phyloP scores from a whole-genome alignment of 495 filamentous ascomycete species.

The Sporormia fimetaria region DNA sequence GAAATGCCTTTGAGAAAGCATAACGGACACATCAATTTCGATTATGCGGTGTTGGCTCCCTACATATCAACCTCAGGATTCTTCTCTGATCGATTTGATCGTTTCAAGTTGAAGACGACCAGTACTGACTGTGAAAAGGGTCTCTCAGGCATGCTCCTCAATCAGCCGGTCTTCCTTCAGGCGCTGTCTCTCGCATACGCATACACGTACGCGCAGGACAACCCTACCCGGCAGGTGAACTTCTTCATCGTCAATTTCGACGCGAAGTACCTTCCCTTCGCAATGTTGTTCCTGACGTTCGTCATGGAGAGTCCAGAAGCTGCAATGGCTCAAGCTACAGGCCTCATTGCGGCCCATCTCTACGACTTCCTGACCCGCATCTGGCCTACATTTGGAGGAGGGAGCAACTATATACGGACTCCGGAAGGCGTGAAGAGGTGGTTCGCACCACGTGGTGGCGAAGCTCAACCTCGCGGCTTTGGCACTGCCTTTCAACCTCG shows the following conservation, averaged over 20 bases:
- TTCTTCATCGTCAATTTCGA: slow-evolving; percentile 72
- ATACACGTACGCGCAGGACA: slow-evolving; percentile 74
- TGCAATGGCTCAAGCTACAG: slow-evolving; percentile 48
- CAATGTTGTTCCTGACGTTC: slow-evolving; percentile 58
- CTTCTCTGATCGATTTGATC: not conserved
- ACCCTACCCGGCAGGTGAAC: slow-evolving; percentile 54
- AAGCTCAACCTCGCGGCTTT: slow-evolving; percentile 38
- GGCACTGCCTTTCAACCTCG: slow-evolving; percentile 44
- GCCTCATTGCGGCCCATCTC: slow-evolving; percentile 70
- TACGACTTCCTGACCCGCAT: slow-evolving; percentile 76
- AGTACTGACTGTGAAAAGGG: slow-evolving; percentile 41
- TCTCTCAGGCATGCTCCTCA: slow-evolving; percentile 41
- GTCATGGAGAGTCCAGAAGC: slow-evolving; percentile 41
- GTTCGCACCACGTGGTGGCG: slow-evolving; percentile 39
- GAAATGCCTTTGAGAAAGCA: slow-evolving; percentile 76
- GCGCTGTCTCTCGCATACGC: slow-evolving; percentile 65
- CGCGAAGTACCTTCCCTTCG: slow-evolving; percentile 61
- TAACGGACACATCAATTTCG: slow-evolving; percentile 49
- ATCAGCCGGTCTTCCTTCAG: slow-evolving; percentile 44
- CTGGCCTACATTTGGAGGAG: slow-evolving; percentile 74
- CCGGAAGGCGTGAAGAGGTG: slow-evolving; percentile 53
- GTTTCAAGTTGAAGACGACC: slow-evolving; percentile 6
- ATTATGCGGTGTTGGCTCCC: slow-evolving; percentile 73
- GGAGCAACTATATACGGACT: slow-evolving; percentile 57
- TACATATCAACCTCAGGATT: slow-evolving; percentile 50